These are phyloP conservation scores for Colletotrichum trifolii DNA, from an alignment of 2,329 filamentous ascomycete species.

Conservation along the genomic window DNA sequence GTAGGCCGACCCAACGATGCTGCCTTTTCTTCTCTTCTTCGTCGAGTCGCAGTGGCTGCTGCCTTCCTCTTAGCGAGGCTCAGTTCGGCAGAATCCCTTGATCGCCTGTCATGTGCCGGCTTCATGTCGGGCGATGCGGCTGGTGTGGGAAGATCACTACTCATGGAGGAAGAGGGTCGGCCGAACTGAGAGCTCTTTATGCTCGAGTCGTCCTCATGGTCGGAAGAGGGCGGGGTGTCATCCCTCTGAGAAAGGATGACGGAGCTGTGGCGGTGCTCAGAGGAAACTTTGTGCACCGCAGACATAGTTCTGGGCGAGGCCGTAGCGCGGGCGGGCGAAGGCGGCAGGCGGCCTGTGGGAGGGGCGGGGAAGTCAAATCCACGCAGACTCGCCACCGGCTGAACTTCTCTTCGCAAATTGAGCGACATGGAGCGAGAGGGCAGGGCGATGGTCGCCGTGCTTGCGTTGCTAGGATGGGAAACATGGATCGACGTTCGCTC, in stretches of 20 bases:
- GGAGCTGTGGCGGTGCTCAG: conserved; percentile 36
- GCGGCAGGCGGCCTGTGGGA: conserved; percentile 42
- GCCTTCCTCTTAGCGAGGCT: conserved; percentile 29
- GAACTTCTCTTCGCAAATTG: conserved; percentile 13
- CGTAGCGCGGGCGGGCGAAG: conserved; percentile 22
- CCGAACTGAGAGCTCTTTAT: conserved; percentile 23
- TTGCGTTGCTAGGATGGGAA: conserved; percentile 31
- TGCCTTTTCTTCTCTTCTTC: conserved; percentile 35
- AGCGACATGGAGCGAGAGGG: conserved; percentile 33
- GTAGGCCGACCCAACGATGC: conserved; percentile 41
- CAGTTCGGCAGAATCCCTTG: conserved; percentile 39
- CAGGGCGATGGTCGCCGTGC: conserved; percentile 18
- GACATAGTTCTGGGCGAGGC: conserved; percentile 21
- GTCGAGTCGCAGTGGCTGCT: conserved; percentile 25
- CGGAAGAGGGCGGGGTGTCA: conserved; percentile 49
- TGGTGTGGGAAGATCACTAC: conserved; percentile 45
- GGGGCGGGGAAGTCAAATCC: conserved; percentile 53
- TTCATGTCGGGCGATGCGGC: conserved; percentile 48
- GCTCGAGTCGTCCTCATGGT: conserved; percentile 45
- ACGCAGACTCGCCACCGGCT: conserved; percentile 43
- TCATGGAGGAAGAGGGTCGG: conserved; percentile 31
- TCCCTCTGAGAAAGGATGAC: conserved; percentile 39
- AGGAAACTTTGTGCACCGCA: conserved; percentile 14
- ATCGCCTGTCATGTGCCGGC: conserved; percentile 40
- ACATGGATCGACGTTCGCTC: conserved; percentile 37